Evolutionary conservation across 2,329 filamentous ascomycete species (phyloP).

Genomic region (Aspergillus fumigatiaffinis): DNA sequence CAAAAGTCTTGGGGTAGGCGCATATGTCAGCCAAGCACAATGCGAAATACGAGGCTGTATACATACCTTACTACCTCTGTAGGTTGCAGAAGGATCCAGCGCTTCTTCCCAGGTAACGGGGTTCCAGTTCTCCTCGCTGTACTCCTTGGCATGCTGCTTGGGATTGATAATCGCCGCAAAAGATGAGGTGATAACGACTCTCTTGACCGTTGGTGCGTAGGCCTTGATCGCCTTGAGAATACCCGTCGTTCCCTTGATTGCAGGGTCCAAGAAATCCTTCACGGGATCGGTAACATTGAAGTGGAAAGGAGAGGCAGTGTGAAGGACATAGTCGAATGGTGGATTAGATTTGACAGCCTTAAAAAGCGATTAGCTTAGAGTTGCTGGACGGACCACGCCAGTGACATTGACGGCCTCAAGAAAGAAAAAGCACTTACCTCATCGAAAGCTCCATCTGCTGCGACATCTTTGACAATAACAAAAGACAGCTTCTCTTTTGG

Average conservation of each 20-base stretch:
- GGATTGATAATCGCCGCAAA: conserved; percentile 62
- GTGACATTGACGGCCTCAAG: background rate
- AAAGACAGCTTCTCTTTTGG: conserved; percentile 59
- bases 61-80: conserved; percentile 52
- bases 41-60: background rate
- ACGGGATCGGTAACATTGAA: conserved; percentile 68
- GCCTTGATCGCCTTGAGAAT: conserved; percentile 61
- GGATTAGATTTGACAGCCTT: conserved; percentile 56
- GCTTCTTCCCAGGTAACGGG: conserved; percentile 43
- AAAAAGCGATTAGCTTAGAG: conserved; percentile 1
- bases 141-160: conserved; percentile 30
- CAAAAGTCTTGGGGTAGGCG: conserved; percentile 46
- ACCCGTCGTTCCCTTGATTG: conserved; percentile 60
- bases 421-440: conserved; percentile 32
- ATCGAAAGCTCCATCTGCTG: conserved; percentile 65
- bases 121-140: conserved; percentile 42
- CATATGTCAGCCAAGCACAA: background rate
- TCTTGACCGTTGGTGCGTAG: conserved; percentile 62
- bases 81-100: conserved; percentile 33
- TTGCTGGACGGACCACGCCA: background rate
- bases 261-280: conserved; percentile 58
- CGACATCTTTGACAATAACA: conserved; percentile 69
- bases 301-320: conserved; percentile 72
- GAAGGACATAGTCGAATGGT: conserved; percentile 68
- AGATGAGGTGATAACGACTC: conserved; percentile 67